These are phyloP conservation scores for Conidiobolus incongruus DNA, from an alignment of 371 early-diverging fungal genomes.

Conservation along the genomic window DNA sequence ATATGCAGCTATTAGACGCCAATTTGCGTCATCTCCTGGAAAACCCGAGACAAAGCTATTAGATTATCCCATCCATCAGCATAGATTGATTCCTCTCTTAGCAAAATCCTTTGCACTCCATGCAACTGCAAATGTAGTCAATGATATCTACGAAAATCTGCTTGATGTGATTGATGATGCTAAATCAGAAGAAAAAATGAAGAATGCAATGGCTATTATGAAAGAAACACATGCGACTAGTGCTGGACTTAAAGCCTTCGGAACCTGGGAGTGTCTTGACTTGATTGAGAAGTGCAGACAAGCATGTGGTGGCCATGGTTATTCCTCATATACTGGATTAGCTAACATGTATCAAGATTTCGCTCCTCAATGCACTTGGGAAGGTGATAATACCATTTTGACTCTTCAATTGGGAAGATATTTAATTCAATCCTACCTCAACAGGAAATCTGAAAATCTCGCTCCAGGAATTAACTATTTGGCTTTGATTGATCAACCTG, in stretches of 20 bases:
- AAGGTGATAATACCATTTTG: conserved; percentile 64
- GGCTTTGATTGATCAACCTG: background rate
- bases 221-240: conserved; percentile 64
- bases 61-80: conserved; percentile 58
- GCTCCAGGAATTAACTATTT: background rate
- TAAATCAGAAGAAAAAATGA: no score
- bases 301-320: conserved; percentile 79
- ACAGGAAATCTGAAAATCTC: background rate
- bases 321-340: conserved; percentile 52
- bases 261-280: conserved; percentile 39
- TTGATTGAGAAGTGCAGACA: conserved; percentile 62
- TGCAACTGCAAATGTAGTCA: conserved; percentile 45
- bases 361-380: conserved; percentile 54
- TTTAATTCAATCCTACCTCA: conserved; percentile 11
- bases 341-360: conserved; percentile 41
- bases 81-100: conserved; percentile 51
- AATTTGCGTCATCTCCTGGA: conserved; percentile 40
- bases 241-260: conserved; percentile 61
- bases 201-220: no score
- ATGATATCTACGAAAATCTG: conserved; percentile 34
- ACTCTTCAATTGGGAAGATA: conserved; percentile 58
- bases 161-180: conserved; percentile 25
- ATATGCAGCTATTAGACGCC: conserved; percentile 53
- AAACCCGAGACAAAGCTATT: conserved; percentile 46
- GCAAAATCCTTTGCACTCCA: conserved; percentile 57